Evolutionary conservation across 257 asterid genomes (phyloP).

Genomic region (Cynanchum wilfordii): DNA sequence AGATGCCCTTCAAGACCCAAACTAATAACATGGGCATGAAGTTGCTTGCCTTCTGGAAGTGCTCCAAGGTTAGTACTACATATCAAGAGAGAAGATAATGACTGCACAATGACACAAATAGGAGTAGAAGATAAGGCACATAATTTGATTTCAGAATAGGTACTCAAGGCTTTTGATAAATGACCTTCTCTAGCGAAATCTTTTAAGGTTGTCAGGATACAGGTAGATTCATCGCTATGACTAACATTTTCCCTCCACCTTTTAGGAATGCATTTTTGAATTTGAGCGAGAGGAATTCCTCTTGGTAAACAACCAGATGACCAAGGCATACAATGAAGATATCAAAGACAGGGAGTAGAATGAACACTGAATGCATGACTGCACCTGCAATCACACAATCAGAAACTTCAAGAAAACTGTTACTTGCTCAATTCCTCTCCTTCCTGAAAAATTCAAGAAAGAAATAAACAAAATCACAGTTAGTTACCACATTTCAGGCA

Average conservation of each 20-base stretch:
- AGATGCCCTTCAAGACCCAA: constrained; percentile 48
- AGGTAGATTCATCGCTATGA: constrained; percentile 37
- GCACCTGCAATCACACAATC: neutral
- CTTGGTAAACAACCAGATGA: constrained; percentile 32
- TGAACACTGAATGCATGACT: neutral
- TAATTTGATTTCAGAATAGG: constrained; percentile 39
- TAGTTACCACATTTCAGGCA: neutral
- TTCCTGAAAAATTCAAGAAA: neutral
- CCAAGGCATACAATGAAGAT: constrained; percentile 34
- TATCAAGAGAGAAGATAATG: constrained; percentile 53
- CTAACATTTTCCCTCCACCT: constrained; percentile 39
- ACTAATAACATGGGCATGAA: constrained; percentile 60
- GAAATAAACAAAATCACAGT: neutral
- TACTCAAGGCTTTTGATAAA: constrained; percentile 56
- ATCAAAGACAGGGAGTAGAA: neutral
- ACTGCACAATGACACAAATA: constrained; percentile 35
- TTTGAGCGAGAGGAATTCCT: constrained; percentile 34
- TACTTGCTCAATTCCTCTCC: neutral
- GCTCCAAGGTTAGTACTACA: constrained; percentile 50
- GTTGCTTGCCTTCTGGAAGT: constrained; percentile 57
- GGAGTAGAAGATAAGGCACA: constrained; percentile 37
- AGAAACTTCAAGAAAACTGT: neutral
- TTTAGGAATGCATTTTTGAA: constrained; percentile 48
- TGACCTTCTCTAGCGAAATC: constrained; percentile 52
- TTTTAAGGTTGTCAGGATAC: constrained; percentile 49